Evolutionary conservation across 495 filamentous ascomycete genomes (phyloP).

Genomic region (Penicillium maclennaniae): DNA sequence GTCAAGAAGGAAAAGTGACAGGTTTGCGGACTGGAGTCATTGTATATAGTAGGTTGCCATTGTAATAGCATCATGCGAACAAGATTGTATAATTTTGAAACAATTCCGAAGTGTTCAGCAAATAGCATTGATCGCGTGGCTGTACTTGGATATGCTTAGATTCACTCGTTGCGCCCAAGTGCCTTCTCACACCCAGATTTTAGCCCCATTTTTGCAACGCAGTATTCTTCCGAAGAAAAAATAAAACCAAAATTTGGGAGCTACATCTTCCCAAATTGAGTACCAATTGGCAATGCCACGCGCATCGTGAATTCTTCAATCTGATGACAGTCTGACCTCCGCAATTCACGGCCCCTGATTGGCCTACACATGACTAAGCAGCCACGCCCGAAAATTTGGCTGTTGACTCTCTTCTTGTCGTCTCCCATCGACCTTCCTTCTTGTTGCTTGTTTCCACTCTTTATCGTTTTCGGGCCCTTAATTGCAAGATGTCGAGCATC

Average conservation of each 20-base stretch:
- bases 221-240: neutral
- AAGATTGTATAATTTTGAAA: neutral
- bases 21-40: neutral
- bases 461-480: constrained; percentile 32
- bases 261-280: neutral
- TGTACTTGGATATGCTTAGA: neutral
- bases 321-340: constrained; percentile 23
- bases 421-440: constrained; percentile 30
- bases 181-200: neutral
- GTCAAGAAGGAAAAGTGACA: constrained; percentile 33
- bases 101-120: neutral
- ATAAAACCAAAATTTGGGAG: constrained; percentile 1
- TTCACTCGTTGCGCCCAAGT: neutral
- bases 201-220: no score
- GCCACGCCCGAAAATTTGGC: constrained; percentile 38
- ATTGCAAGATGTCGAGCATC: constrained; percentile 59
- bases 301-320: neutral
- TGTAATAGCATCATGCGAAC: neutral
- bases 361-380: constrained; percentile 40
- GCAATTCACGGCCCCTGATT: constrained; percentile 41
- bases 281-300: neutral
- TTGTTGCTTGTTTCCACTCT: constrained; percentile 32
- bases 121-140: no score
- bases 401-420: constrained; percentile 27
- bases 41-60: constrained; percentile 1